Conservation (phyloP, 2,329 filamentous ascomycete species). For the Ophiostoma triangulosporum region DNA sequence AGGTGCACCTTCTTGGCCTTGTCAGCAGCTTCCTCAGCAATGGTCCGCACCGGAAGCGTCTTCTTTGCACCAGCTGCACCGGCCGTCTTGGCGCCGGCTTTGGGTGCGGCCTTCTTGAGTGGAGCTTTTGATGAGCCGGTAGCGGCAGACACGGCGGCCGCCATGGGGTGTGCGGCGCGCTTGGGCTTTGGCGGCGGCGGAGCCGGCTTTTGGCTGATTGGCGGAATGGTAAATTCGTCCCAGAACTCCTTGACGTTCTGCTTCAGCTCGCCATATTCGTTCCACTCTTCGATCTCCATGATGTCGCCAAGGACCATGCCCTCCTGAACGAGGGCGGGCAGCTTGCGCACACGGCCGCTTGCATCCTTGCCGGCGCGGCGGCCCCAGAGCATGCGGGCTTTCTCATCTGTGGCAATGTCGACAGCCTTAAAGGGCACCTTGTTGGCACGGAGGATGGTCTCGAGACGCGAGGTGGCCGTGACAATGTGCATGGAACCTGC, state of each 20-base stretch:
- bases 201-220: constrained; percentile 38
- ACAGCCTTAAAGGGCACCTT: constrained; percentile 85
- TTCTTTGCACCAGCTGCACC: constrained; percentile 7
- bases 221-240: constrained; percentile 46
- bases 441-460: constrained; percentile 93
- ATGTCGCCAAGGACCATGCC: constrained; percentile 77
- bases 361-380: constrained; percentile 63
- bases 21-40: constrained; percentile 51
- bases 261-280: constrained; percentile 92
- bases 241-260: constrained; percentile 63
- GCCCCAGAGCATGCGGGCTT: constrained; percentile 79
- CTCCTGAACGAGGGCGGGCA: constrained; percentile 80
- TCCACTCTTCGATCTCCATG: constrained; percentile 95
- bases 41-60: constrained; percentile 33
- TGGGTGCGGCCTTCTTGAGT: constrained; percentile 10
- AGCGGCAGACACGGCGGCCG: background rate
- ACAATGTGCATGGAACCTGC: constrained; percentile 93
- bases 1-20: constrained; percentile 49
- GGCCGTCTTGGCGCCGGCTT: constrained; percentile 16
- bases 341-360: constrained; percentile 51
- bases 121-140: background rate
- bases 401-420: constrained; percentile 81
- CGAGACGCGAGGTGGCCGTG: constrained; percentile 86
- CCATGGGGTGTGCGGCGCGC: background rate
- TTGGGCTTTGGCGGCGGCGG: constrained; percentile 18